These are phyloP conservation scores for Carex arenaria DNA, from an alignment of 202 grass and related monocot genomes.

Conservation along the genomic window DNA sequence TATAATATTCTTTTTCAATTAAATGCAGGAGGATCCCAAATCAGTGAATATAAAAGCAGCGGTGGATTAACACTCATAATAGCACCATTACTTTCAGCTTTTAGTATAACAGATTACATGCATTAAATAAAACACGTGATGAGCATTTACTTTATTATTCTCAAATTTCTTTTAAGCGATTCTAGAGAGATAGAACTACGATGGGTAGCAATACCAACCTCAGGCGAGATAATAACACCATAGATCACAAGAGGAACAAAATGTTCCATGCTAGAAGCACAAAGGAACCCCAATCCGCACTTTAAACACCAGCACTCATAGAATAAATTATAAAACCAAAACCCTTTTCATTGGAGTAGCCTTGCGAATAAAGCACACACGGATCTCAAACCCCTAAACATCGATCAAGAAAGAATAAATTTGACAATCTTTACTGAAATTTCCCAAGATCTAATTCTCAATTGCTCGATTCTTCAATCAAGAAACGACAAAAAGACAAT, in stretches of 20 bases:
- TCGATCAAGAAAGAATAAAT: slow-evolving; percentile 30
- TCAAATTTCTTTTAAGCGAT: not conserved
- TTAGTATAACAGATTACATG: not conserved
- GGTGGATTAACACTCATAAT: not conserved
- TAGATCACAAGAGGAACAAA: not conserved
- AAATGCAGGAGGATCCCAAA: not conserved
- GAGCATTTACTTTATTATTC: not conserved
- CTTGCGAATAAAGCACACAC: slow-evolving; percentile 1
- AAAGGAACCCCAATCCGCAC: not conserved
- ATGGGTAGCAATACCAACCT: not conserved
- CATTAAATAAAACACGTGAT: slow-evolving; percentile 5
- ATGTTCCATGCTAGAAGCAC: not conserved
- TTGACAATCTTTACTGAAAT: slow-evolving; percentile 9
- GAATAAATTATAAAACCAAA: not conserved
- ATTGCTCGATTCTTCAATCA: slow-evolving; percentile 13
- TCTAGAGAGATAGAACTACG: not conserved
- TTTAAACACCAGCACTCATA: not conserved
- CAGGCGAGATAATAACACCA: not conserved
- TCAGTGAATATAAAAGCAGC: not conserved
- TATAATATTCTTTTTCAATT: not conserved
- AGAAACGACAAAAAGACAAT: slow-evolving; percentile 22
- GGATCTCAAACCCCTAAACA: slow-evolving; percentile 23
- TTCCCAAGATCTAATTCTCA: slow-evolving; percentile 42
- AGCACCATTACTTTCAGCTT: not conserved
- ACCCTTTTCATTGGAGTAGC: not conserved